These are phyloP conservation scores for Fusarium nodosum DNA, from an alignment of 2,329 filamentous ascomycete species.

Conservation along the genomic window DNA sequence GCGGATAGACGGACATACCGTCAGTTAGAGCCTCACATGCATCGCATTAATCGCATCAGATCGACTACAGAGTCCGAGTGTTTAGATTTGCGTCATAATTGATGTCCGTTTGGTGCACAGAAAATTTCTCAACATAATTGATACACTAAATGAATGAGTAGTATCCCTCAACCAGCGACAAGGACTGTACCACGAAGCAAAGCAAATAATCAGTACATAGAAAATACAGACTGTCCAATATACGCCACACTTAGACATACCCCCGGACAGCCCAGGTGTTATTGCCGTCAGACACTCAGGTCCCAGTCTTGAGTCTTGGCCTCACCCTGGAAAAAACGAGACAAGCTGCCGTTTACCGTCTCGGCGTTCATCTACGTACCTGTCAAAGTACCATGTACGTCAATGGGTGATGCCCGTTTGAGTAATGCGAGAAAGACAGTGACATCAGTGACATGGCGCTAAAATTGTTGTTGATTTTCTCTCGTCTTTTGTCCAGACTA, in stretches of 20 bases:
- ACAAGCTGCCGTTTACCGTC: slow-evolving; percentile 41
- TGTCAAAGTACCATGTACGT: slow-evolving; percentile 31
- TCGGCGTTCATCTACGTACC: slow-evolving; percentile 33
- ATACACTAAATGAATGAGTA: neutral
- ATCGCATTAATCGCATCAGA: slow-evolving; percentile 10
- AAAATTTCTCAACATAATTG: slow-evolving; percentile 2
- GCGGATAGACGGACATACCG: slow-evolving; percentile 25
- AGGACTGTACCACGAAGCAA: slow-evolving; percentile 1
- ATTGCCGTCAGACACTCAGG: slow-evolving; percentile 32
- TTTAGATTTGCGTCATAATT: slow-evolving; percentile 26
- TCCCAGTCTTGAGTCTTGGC: slow-evolving; percentile 23
- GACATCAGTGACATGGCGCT: slow-evolving; percentile 22
- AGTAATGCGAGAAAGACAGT: slow-evolving; percentile 29
- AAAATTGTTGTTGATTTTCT: slow-evolving; percentile 11
- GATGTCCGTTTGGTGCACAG: slow-evolving; percentile 2
- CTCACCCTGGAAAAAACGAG: slow-evolving; percentile 7
- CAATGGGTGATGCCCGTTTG: slow-evolving; percentile 15
- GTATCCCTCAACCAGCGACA: slow-evolving; percentile 15
- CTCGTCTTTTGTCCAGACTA: neutral
- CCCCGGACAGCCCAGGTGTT: slow-evolving; percentile 24
- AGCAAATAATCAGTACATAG: neutral
- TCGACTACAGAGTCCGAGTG: neutral
- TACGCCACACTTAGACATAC: slow-evolving; percentile 18
- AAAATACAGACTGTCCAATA: neutral
- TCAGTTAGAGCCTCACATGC: slow-evolving; percentile 20